Percentiles rank a stretch among this genome's conserved stretches.
Conservation (phyloP, 768 basidiomycete genomes). For the Suillus lakei region DNA sequence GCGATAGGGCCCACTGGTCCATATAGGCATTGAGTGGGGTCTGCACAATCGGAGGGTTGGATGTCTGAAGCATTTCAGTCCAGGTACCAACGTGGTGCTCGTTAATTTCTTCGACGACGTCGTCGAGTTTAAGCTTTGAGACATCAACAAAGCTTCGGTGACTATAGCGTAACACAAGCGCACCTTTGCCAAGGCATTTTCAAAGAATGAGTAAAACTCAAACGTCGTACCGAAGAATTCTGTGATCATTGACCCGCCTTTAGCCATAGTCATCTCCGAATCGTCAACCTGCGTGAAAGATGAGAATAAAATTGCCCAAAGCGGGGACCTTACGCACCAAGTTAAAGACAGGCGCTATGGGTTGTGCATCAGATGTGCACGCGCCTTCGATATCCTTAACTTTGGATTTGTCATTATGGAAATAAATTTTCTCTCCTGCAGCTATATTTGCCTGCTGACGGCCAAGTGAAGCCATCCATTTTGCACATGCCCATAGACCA, state of each 20-base stretch:
- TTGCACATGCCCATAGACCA: constrained; percentile 73
- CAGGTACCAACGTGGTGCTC: constrained; percentile 82
- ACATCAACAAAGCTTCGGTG: not conserved
- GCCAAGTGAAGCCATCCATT: constrained; percentile 73
- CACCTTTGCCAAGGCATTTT: constrained; percentile 71
- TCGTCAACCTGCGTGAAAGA: constrained; percentile 64
- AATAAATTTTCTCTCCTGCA: constrained; percentile 70
- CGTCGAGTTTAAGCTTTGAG: constrained; percentile 63
- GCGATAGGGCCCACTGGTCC: constrained; percentile 73
- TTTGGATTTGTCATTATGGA: constrained; percentile 72
- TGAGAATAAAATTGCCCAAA: not conserved
- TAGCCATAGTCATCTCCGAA: constrained; percentile 69
- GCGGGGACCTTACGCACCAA: constrained; percentile 49
- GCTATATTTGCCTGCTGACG: constrained; percentile 63
- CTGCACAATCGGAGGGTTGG: constrained; percentile 72
- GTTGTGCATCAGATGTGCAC: constrained; percentile 55
- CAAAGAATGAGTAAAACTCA: constrained; percentile 77
- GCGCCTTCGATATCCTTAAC: constrained; percentile 66
- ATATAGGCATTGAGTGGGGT: constrained; percentile 80
- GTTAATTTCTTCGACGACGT: constrained; percentile 81
- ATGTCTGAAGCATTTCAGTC: constrained; percentile 78
- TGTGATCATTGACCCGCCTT: constrained; percentile 67
- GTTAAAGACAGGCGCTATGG: constrained; percentile 82
- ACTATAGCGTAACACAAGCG: constrained; percentile 8
- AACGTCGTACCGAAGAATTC: constrained; percentile 79